These are phyloP conservation scores for Gaeumannomyces sp. DNA, from an alignment of 2,329 filamentous ascomycete genomes.

Conservation along the genomic window DNA sequence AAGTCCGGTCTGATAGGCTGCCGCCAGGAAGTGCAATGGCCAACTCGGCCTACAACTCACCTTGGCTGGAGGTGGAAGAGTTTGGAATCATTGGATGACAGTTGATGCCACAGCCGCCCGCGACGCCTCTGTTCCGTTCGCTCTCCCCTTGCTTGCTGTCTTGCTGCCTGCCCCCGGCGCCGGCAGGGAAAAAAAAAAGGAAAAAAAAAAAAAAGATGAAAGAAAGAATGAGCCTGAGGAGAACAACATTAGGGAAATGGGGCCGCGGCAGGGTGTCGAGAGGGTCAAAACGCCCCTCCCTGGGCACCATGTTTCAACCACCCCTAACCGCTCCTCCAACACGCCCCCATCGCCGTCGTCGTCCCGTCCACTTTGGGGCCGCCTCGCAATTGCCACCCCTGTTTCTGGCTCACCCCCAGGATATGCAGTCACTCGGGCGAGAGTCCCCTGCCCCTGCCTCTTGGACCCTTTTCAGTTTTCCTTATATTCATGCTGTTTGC, in stretches of 20 bases:
- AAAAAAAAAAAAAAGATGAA: too few relatives aligned
- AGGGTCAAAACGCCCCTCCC: conserved; percentile 18
- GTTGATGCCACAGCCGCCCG: neutral
- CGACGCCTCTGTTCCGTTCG: neutral
- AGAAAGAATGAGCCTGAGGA: neutral
- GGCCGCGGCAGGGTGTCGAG: conserved; percentile 9
- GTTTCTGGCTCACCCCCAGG: conserved; percentile 5
- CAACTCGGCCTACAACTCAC: neutral
- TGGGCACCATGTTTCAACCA: conserved; percentile 24
- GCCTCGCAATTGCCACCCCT: conserved; percentile 12
- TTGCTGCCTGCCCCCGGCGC: too few relatives aligned
- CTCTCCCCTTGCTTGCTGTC: neutral
- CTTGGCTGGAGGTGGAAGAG: neutral
- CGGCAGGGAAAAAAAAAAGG: too few relatives aligned
- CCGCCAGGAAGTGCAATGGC: neutral
- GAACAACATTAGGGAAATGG: neutral
- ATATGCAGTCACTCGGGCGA: neutral
- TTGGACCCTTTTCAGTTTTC: conserved; percentile 16
- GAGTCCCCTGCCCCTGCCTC: conserved; percentile 5
- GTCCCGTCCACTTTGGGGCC: neutral
- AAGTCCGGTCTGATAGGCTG: neutral
- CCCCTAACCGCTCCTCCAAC: conserved; percentile 11
- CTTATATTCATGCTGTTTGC: conserved; percentile 37
- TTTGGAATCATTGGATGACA: neutral
- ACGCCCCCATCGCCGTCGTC: neutral